Evolutionary conservation across 2,329 filamentous ascomycete species (phyloP), one percentile per base, ranked within the genome.

Genomic region (Aspergillus tubingensis): DNA sequence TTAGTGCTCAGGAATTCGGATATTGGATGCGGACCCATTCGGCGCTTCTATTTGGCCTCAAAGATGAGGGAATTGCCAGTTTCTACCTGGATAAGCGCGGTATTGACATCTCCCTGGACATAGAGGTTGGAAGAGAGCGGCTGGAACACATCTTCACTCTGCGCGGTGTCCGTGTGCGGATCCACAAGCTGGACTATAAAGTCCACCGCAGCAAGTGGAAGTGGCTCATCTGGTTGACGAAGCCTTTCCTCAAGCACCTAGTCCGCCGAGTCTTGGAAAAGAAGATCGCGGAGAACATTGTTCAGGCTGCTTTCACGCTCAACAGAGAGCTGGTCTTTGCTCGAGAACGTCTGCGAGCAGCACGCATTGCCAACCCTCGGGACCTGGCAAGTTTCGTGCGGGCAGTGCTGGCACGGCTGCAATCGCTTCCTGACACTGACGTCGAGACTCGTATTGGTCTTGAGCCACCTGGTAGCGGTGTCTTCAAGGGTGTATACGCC

Each of bases 291-390:
- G 81, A 84, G 15, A 86, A 86, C 23, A 90, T 97, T 47, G 85
- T 85, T 1, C 86, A 90, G 41, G 83, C 85, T 11, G 83, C 96
- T 38, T 88, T 89, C 67, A 82, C 86, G 1, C 85, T 90, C 15
- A 97, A 98, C 76, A 86, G 92, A 19, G 94, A 98, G 73, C 79
- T 98, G 7, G 77, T 97, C 1, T 97, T 89, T 74, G 93, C 93
- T 0, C 83, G 94, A 0, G 94, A 98, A 76, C 84, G 94, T 15
- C 83, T 98, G 8, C 86, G 94, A 4, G 94, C 94, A 0, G 92
- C 93, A 0, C 85, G 91, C 4, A 92, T 97, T 58, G 88, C 91
- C 1, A 85, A 91, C 68, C 92, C 92, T 0, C 83, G 89, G 57
- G 91, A 96, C 67, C 72, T 96, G 30, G 83, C 86, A 71, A 96